Evolutionary conservation across 176 grass and related monocot genomes (phyloP), one percentile per base, ranked within the genome.

Genomic region (Aegilops umbellulata): DNA sequence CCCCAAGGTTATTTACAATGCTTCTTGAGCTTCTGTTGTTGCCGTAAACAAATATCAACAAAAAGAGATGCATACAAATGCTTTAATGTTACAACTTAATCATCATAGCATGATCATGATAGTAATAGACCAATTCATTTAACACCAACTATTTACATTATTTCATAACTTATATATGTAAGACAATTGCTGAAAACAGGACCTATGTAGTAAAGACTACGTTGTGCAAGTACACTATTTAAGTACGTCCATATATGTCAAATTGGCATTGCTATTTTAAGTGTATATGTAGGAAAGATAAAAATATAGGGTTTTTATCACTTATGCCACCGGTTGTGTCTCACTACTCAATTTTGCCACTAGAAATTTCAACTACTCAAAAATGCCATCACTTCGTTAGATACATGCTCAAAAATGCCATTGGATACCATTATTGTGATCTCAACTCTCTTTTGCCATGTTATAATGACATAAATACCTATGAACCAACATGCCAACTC

Each of bases 1-100:
- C 86, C 30, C 93, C 91, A 14, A 95, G 86, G 82, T 98, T 87
- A 69, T 87, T 91, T 16, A 95, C 87, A 27, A 78, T 88, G 65
- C 88, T 90, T 83, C 49, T 69, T 14, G 83, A 73, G 58, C 88
- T 89, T 78, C 74, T 4, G 53, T 84, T 72, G 85, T 83, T 61
- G 76, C 82, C 68, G 39, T 41, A 41, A 41, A 41, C 2, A 2
- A 41, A 41, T 41, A 41, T 41, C 39, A 41, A 35, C 31, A 4
- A 0, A 6, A 10, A 2, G 34, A 70, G 19, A 70, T 70, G 67
- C 67, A 69, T 38, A 69, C 32, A 69, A 11, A 38, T 69, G 66
- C 16, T 22, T 38, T 38, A 34, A 67, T 31, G 27, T 9, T 3
- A 7, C 6, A 67, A 19, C 15, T 67, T 67, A 67, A 67, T 67